Percentiles rank a stretch among this genome's conserved stretches.
Conservation (phyloP, 768 basidiomycete genomes). For the Tulasnella sp. region DNA sequence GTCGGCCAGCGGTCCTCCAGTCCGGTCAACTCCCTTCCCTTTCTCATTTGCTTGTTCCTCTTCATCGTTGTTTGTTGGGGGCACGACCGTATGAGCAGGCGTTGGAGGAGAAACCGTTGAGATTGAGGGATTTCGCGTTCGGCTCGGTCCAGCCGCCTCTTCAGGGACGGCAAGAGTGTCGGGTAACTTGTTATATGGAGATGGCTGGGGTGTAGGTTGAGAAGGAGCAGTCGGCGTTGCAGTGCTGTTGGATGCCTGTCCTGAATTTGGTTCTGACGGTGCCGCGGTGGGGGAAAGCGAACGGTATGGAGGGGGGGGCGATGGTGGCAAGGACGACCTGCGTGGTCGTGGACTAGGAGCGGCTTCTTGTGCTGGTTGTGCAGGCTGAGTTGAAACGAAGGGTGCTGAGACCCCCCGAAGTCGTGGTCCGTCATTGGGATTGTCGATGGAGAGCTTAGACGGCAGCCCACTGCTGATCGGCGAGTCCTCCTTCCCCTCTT, state of each 20-base stretch:
- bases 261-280: background rate
- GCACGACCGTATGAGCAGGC: background rate
- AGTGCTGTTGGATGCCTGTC: background rate
- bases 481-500: too few species aligned
- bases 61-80: background rate
- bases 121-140: conserved; percentile 12
- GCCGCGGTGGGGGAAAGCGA: conserved; percentile 21
- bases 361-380: background rate
- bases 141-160: background rate
- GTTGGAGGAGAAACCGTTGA: conserved; percentile 13
- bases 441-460: too few species aligned
- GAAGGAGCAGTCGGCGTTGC: background rate
- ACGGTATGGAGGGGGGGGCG: conserved; percentile 23
- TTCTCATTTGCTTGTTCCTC: conserved; percentile 4
- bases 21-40: conserved; percentile 33
- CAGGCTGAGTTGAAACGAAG: too few species aligned
- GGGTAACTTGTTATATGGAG: background rate
- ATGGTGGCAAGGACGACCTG: background rate
- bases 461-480: too few species aligned
- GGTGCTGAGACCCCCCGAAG: too few species aligned
- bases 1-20: conserved; percentile 3
- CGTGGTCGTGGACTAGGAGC: background rate
- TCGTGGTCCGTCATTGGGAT: too few species aligned
- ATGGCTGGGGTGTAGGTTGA: background rate
- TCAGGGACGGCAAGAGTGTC: background rate